Evolutionary conservation across 179 eudicot genomes (phyloP).

Genomic region (Gypsophila paniculata): DNA sequence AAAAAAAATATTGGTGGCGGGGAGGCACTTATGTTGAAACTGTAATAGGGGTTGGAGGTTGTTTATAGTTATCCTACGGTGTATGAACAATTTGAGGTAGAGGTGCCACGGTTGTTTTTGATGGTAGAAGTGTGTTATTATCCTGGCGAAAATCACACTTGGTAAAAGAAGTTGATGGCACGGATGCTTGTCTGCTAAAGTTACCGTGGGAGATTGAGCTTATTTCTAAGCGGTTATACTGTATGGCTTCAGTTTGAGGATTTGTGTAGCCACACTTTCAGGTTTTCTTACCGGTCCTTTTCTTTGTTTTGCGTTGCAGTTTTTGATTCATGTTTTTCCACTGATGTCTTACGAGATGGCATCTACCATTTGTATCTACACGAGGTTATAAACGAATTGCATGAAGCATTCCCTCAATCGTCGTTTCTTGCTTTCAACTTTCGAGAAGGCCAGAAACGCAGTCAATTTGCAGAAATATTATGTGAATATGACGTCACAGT

Average conservation of each 20-base stretch:
- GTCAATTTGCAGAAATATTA: conserved; percentile 79
- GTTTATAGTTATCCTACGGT: background rate
- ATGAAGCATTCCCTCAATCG: conserved; percentile 73
- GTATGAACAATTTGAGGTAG: background rate
- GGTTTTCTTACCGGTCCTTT: conserved; percentile 10
- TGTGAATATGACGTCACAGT: conserved; percentile 86
- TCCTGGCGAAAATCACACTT: background rate
- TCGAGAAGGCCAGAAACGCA: conserved; percentile 88
- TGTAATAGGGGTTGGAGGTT: background rate
- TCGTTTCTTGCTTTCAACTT: conserved; percentile 93
- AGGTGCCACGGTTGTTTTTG: background rate
- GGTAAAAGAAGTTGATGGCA: background rate
- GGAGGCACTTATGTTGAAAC: background rate
- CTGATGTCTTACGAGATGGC: conserved; percentile 86
- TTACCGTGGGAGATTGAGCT: background rate
- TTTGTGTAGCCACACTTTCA: background rate
- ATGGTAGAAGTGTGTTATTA: background rate
- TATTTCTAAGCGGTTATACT: background rate
- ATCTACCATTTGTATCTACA: conserved; percentile 84
- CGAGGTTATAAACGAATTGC: conserved; percentile 72
- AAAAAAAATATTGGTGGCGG: background rate
- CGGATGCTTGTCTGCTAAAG: background rate
- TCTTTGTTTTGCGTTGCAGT: conserved; percentile 50
- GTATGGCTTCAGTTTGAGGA: background rate
- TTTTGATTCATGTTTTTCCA: conserved; percentile 94